A percentile compares a stretch with the other conserved stretches of the same genome.
Evolutionary conservation across 2,329 filamentous ascomycete species (phyloP).

Genomic region (Didymella keratinophila): DNA sequence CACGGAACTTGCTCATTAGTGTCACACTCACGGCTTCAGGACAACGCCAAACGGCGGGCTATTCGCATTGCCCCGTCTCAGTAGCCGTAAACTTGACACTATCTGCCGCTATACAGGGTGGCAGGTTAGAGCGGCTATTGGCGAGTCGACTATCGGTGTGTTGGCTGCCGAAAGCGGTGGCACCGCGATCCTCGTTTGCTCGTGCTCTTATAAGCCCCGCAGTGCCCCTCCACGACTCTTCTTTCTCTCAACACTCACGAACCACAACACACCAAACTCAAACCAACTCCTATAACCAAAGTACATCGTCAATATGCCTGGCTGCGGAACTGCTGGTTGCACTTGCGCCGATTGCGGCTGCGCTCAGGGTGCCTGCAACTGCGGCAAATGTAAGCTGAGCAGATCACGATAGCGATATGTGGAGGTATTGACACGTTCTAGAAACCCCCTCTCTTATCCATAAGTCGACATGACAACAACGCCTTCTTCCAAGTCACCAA

Average conservation of each 20-base stretch:
- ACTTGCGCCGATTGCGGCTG: conserved; percentile 47
- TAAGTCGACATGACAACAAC: not conserved
- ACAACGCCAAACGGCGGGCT: conserved; percentile 12
- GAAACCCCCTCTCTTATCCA: conserved; percentile 1
- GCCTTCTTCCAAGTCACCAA: conserved; percentile 2
- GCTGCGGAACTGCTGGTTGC: conserved; percentile 47
- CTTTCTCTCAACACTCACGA: conserved; percentile 1
- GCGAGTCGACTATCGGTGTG: conserved; percentile 27
- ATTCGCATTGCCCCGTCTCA: conserved; percentile 18
- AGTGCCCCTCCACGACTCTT: conserved; percentile 13
- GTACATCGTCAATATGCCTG: conserved; percentile 40
- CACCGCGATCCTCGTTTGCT: conserved; percentile 4
- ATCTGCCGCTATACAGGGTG: conserved; percentile 4
- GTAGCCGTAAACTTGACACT: conserved; percentile 7
- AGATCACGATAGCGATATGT: not conserved
- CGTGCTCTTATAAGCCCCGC: conserved; percentile 17
- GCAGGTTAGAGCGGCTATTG: conserved; percentile 30
- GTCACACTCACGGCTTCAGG: conserved; percentile 21
- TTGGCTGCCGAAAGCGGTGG: conserved; percentile 23
- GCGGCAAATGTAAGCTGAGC: conserved; percentile 27
- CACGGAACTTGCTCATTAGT: conserved; percentile 39
- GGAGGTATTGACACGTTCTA: conserved; percentile 5
- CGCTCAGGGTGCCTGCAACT: conserved; percentile 44
- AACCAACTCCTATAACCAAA: conserved; percentile 12
- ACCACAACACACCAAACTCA: conserved; percentile 9